Evolutionary conservation across 805 yeast species (phyloP), one percentile per base, ranked within the genome.

Genomic region (Cyberlindnera samutprakarnensis): DNA sequence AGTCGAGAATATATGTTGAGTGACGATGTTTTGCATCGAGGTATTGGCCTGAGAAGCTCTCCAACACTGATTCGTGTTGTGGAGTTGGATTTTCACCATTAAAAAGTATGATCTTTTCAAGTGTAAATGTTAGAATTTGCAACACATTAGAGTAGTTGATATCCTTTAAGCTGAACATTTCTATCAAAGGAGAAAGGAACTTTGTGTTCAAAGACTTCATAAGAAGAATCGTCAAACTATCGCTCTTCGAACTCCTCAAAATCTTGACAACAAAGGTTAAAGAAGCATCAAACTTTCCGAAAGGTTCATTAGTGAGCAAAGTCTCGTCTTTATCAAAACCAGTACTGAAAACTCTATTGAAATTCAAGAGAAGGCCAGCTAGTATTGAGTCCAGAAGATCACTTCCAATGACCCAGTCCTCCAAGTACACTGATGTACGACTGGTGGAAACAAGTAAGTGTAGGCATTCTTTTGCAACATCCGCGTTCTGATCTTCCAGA

Each of bases 361-460:
- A 44, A 11, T 26, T 20, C 26, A 38, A 28, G 7, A 38, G 34
- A 2, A 47, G 23, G 0, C 49, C 49, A 4, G 42, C 25, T 14
- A 38, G 31, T 2, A 44, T 18, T 6, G 39, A 9, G 4, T n/a
- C 23, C 4, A 51, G 48, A 25, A 47, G 35, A 14, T 44, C 53
- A 32, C 53, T 39, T 10, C 14, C 16, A 16, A 41, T 31, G 4
- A 46, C 4, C 53, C 53, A 47, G 3, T 35, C 23, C 23, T 31
- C 38, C 27, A 46, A 25, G 4, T 6, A 11, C 6, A 25, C n/a
- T 2, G 47, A 44, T 22, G 23, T 23, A 2, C 32, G 35, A 5
- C 44, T 33, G 3, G 38, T 37, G 28, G 39, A 33, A 3, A 46
- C 28, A 8, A 47, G 14, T 23, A 43, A 39, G 5, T 38, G 32